phyloP scores from a whole-genome alignment of 1,284 basidiomycete genomes.

The Earliella scabrosa region DNA sequence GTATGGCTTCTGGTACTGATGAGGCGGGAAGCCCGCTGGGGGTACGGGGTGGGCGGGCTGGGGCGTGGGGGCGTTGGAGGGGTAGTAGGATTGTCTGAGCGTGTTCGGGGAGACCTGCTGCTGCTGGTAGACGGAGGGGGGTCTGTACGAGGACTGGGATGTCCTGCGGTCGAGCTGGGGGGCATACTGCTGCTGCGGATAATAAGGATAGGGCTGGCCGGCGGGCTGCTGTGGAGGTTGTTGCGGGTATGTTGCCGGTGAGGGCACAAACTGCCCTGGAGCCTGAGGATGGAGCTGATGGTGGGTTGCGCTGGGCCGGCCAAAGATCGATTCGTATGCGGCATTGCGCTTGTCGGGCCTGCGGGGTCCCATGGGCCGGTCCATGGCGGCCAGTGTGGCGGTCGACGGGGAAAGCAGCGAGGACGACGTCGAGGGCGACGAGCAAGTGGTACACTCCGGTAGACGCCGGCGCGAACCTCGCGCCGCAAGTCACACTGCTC shows the following conservation, averaged over 20 bases:
- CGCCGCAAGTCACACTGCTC: background rate
- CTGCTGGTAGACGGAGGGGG: conserved; percentile 27
- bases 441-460: conserved; percentile 22
- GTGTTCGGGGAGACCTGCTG: conserved; percentile 24
- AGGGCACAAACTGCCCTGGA: conserved; percentile 23
- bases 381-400: conserved; percentile 47
- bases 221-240: conserved; percentile 38
- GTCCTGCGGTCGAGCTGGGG: conserved; percentile 33
- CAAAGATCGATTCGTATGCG: conserved; percentile 85
- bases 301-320: conserved; percentile 65
- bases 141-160: conserved; percentile 31
- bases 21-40: conserved; percentile 24
- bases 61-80: conserved; percentile 7
- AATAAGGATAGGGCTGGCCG: conserved; percentile 36
- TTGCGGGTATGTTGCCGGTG: conserved; percentile 34
- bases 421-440: conserved; percentile 22
- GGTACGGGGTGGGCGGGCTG: conserved; percentile 1
- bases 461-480: conserved; percentile 18
- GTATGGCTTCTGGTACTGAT: conserved; percentile 31
- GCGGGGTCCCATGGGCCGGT: conserved; percentile 70
- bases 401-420: conserved; percentile 13
- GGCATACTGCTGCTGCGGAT: conserved; percentile 34
- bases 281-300: conserved; percentile 43
- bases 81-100: conserved; percentile 30
- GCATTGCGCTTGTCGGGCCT: conserved; percentile 75